phyloP scores from a whole-genome alignment of 768 basidiomycete genomes.

The Pleurotus platypus region DNA sequence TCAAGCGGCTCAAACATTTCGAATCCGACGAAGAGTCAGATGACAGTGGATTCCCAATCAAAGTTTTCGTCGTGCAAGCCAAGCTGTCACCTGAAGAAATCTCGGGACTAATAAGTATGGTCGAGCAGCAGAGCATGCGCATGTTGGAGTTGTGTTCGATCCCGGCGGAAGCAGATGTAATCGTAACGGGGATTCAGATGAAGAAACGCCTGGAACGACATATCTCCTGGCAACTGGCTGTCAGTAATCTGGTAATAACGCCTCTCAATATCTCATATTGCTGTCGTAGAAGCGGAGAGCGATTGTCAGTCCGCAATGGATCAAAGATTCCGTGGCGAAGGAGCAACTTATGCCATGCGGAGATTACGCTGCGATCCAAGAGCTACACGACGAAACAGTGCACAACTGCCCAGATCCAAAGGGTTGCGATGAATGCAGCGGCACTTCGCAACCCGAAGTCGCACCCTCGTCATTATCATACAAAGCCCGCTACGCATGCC shows the following conservation, averaged over 20 bases:
- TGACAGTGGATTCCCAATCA: constrained; percentile 9
- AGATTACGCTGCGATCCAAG: constrained; percentile 52
- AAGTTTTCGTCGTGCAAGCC: constrained; percentile 20
- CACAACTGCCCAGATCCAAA: constrained; percentile 38
- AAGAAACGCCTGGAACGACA: constrained; percentile 68
- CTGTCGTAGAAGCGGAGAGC: constrained; percentile 52
- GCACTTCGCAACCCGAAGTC: neutral
- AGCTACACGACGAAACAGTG: constrained; percentile 45
- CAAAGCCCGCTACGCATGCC: constrained; percentile 50
- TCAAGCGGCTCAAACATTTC: constrained; percentile 10
- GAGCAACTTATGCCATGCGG: constrained; percentile 45
- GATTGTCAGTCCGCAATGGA: constrained; percentile 72
- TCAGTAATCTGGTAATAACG: constrained; percentile 30
- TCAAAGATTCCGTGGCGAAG: constrained; percentile 50
- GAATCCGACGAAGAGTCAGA: constrained; percentile 1
- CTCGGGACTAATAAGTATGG: constrained; percentile 29
- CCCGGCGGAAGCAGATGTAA: constrained; percentile 51
- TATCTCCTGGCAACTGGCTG: constrained; percentile 60
- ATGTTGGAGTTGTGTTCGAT: constrained; percentile 33
- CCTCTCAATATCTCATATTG: constrained; percentile 6
- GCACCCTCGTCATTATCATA: constrained; percentile 24
- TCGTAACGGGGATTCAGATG: constrained; percentile 68
- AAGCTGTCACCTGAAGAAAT: constrained; percentile 20
- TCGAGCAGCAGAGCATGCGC: constrained; percentile 21
- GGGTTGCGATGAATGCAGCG: constrained; percentile 12